Evolutionary conservation across 495 filamentous ascomycete genomes (phyloP).

Genomic region (Tuber magnatum): DNA sequence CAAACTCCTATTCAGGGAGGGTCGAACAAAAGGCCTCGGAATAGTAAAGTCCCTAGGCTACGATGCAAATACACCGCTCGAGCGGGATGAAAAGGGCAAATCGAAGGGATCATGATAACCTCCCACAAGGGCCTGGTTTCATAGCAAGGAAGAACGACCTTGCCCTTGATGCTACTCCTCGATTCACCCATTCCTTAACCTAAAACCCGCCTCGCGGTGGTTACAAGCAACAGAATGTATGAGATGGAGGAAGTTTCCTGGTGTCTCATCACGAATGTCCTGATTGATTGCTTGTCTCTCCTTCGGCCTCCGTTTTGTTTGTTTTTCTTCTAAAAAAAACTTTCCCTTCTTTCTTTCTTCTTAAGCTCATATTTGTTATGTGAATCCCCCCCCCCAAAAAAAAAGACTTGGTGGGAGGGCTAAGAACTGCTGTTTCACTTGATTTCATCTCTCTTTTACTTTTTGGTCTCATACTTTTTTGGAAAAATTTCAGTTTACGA

Average conservation of each 20-base stretch:
- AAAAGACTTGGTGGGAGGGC: background rate
- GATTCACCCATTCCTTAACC: background rate
- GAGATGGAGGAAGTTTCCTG: background rate
- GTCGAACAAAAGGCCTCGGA: constrained; percentile 87
- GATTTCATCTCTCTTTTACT: background rate
- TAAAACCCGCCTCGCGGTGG: background rate
- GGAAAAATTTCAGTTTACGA: background rate
- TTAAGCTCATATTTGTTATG: background rate
- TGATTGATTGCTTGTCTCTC: background rate
- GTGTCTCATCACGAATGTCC: background rate
- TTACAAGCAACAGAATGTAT: background rate
- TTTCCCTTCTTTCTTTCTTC: constrained; percentile 5
- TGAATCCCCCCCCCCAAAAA: background rate
- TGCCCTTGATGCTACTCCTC: background rate
- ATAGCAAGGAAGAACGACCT: background rate
- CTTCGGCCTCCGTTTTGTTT: background rate
- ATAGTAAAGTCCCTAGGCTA: constrained; percentile 92
- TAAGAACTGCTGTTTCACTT: background rate
- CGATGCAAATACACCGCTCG: constrained; percentile 47
- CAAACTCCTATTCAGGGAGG: constrained; percentile 86
- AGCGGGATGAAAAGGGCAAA: constrained; percentile 16
- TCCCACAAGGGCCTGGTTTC: background rate
- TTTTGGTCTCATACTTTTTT: background rate
- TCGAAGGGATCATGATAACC: background rate
- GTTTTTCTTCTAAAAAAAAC: background rate